These are phyloP conservation scores for Gnaphalium uliginosum DNA, from an alignment of 129 eudicot genomes.

Conservation along the genomic window DNA sequence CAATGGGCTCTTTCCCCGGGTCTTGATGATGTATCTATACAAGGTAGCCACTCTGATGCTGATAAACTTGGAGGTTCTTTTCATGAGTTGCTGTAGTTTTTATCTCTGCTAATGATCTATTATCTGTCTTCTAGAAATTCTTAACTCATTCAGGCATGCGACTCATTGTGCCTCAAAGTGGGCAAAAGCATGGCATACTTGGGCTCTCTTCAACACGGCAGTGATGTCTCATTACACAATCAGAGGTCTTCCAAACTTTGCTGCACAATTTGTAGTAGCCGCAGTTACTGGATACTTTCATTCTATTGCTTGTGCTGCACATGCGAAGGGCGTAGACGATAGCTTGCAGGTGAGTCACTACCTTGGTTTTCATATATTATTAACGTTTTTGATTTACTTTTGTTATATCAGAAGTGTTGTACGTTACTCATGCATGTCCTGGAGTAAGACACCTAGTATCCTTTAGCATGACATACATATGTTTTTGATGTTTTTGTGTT, in stretches of 20 bases:
- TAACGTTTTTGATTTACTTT: neutral
- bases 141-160: slow-evolving; percentile 69
- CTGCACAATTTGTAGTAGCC: slow-evolving; percentile 85
- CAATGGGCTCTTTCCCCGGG: slow-evolving; percentile 91
- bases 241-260: slow-evolving; percentile 63
- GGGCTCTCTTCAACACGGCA: slow-evolving; percentile 98
- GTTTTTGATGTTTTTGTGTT: slow-evolving; percentile 14
- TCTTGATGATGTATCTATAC: slow-evolving; percentile 81
- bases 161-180: slow-evolving; percentile 81
- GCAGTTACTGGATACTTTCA: slow-evolving; percentile 98
- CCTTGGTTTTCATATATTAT: neutral
- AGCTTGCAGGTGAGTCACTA: slow-evolving; percentile 75
- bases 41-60: slow-evolving; percentile 46
- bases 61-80: slow-evolving; percentile 5
- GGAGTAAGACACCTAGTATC: neutral
- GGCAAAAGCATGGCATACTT: slow-evolving; percentile 97
- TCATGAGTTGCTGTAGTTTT: neutral
- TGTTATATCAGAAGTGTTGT: neutral
- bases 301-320: slow-evolving; percentile 96
- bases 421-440: slow-evolving; percentile 4
- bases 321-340: slow-evolving; percentile 91
- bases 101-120: slow-evolving; percentile 22
- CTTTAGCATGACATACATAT: slow-evolving; percentile 2
- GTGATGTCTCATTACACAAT: slow-evolving; percentile 94
- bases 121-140: slow-evolving; percentile 55